Evolutionary conservation across 805 yeast species (phyloP).

Genomic region (Nakazawaea laoshanensis): DNA sequence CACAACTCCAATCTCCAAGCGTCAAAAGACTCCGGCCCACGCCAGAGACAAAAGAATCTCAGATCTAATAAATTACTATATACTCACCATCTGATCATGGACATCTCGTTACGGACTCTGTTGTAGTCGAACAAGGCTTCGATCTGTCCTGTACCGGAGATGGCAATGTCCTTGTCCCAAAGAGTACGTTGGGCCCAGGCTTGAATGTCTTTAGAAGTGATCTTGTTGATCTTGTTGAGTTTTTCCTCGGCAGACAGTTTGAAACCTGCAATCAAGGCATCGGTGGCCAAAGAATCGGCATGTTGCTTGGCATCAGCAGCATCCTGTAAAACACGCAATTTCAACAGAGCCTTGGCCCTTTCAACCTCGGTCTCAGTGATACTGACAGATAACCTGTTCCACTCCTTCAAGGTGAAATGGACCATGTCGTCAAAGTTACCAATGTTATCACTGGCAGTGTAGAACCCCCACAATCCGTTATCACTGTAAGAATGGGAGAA

Average conservation of each 20-base stretch:
- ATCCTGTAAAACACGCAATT: slow-evolving; percentile 48
- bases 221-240: slow-evolving; percentile 53
- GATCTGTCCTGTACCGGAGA: slow-evolving; percentile 80
- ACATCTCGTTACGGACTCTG: slow-evolving; percentile 84
- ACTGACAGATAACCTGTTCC: slow-evolving; percentile 78
- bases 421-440: slow-evolving; percentile 61
- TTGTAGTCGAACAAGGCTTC: slow-evolving; percentile 78
- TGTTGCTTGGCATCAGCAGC: slow-evolving; percentile 41
- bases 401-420: slow-evolving; percentile 77
- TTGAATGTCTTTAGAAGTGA: slow-evolving; percentile 50
- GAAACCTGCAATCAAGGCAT: slow-evolving; percentile 54
- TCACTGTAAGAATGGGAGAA: slow-evolving; percentile 68
- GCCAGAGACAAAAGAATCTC: no score
- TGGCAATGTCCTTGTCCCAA: slow-evolving; percentile 81
- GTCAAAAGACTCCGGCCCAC: no score
- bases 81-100: slow-evolving; percentile 72
- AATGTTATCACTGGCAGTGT: slow-evolving; percentile 55
- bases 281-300: slow-evolving; percentile 49
- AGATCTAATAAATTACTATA: no score
- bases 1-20: slow-evolving; percentile 8
- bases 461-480: slow-evolving; percentile 80
- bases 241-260: slow-evolving; percentile 53
- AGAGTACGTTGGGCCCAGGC: slow-evolving; percentile 69
- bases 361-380: slow-evolving; percentile 71
- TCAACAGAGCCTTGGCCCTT: slow-evolving; percentile 66